phyloP scores from a whole-genome alignment of 345 rosid species.

The Salix caprea region DNA sequence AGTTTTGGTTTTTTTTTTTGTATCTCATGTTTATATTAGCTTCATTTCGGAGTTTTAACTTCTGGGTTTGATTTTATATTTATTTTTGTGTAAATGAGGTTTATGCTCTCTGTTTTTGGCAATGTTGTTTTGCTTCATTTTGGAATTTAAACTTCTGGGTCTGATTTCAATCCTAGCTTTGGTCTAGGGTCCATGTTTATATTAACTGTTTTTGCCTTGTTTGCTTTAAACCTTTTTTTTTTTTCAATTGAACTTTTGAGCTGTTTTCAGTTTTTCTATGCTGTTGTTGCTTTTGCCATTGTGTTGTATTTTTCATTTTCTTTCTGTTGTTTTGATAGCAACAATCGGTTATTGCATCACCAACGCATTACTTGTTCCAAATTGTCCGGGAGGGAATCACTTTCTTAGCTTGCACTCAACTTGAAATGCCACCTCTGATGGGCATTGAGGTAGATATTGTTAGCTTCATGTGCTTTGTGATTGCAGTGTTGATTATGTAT shows the following conservation, averaged over 20 bases:
- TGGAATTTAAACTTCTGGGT: conserved; percentile 6
- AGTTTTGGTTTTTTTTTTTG: conserved; percentile 1
- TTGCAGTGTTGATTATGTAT: background rate
- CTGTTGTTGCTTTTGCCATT: background rate
- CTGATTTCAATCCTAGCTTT: conserved; percentile 1
- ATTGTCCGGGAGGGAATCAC: conserved; percentile 82
- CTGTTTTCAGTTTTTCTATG: background rate
- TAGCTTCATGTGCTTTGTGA: background rate
- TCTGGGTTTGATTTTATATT: background rate
- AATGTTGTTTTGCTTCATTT: background rate
- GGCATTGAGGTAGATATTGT: conserved; percentile 66
- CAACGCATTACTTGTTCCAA: conserved; percentile 93
- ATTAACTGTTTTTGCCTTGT: background rate
- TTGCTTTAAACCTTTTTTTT: background rate
- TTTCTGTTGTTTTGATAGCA: conserved; percentile 33
- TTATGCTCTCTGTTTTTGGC: background rate
- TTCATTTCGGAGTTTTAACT: background rate
- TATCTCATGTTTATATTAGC: conserved; percentile 2
- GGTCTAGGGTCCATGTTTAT: conserved; percentile 1
- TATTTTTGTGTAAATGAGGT: conserved; percentile 4
- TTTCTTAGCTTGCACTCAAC: conserved; percentile 89
- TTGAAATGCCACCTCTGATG: conserved; percentile 97
- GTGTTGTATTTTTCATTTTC: background rate
- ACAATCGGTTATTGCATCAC: conserved; percentile 84
- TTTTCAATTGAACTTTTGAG: background rate